A percentile compares a stretch with the other conserved stretches of the same genome.
Evolutionary conservation across 441 rosid species (phyloP).

Genomic region (Adansonia grandidieri): DNA sequence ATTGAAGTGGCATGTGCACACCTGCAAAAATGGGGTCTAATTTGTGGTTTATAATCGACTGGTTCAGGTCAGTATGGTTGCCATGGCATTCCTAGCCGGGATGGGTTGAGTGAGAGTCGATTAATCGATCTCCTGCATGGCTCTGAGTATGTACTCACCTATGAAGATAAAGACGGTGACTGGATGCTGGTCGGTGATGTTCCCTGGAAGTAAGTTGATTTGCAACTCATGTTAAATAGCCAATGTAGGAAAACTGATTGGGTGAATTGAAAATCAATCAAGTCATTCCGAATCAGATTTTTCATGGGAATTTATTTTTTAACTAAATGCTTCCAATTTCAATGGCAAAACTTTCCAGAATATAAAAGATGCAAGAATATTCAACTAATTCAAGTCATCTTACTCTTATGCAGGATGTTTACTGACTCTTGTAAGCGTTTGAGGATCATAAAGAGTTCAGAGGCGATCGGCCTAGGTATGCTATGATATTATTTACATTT

Average conservation of each 20-base stretch:
- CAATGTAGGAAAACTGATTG: not conserved
- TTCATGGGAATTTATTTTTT: not conserved
- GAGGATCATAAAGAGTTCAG: constrained; percentile 81
- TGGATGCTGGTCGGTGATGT: constrained; percentile 95
- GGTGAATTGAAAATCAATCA: not conserved
- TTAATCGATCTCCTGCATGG: constrained; percentile 70
- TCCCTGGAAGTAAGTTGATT: constrained; percentile 81
- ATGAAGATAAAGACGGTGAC: constrained; percentile 84
- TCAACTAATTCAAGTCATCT: not conserved
- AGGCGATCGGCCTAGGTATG: constrained; percentile 73
- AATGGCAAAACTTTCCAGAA: too few species aligned
- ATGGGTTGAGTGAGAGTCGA: constrained; percentile 59
- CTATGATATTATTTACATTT: not conserved
- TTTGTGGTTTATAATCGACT: constrained; percentile 18
- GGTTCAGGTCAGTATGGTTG: constrained; percentile 64
- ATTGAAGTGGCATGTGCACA: not conserved
- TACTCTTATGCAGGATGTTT: constrained; percentile 61
- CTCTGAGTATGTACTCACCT: constrained; percentile 78
- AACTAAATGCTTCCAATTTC: not conserved
- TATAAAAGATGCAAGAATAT: not conserved
- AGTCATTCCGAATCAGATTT: not conserved
- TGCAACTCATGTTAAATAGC: not conserved
- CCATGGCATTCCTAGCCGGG: constrained; percentile 51
- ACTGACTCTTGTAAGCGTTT: constrained; percentile 63
- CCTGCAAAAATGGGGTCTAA: not conserved